Conservation (phyloP, 2,329 filamentous ascomycete species). For the Fusarium acutatum region DNA sequence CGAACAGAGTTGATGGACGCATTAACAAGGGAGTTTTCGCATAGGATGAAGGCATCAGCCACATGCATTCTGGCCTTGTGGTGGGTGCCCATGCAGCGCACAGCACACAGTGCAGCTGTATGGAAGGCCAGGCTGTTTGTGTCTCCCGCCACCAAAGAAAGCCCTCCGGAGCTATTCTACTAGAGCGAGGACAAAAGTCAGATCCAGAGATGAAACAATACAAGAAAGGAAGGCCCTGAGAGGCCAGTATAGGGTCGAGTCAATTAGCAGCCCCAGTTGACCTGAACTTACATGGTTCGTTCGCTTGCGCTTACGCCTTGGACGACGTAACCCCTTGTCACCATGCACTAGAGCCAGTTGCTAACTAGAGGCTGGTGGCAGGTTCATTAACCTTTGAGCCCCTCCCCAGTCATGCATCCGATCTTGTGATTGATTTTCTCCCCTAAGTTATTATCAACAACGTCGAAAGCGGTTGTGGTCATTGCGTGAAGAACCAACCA, state of each 20-base stretch:
- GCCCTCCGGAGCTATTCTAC: neutral
- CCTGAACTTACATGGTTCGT: conserved; percentile 1
- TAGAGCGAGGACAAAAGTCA: neutral
- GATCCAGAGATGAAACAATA: conserved; percentile 18
- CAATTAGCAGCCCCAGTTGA: conserved; percentile 6
- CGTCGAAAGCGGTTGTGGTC: conserved; percentile 3
- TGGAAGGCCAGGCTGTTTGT: neutral
- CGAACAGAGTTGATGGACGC: neutral
- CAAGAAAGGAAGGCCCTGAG: conserved; percentile 12
- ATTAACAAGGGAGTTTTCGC: conserved; percentile 3
- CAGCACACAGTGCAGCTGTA: neutral
- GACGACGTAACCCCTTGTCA: conserved; percentile 19
- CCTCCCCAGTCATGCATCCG: conserved; percentile 2
- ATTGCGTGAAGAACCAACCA: neutral
- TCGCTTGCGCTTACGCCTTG: conserved; percentile 10
- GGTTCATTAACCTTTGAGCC: conserved; percentile 25
- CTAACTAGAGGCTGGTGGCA: neutral
- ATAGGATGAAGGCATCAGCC: conserved; percentile 2
- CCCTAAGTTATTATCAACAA: neutral
- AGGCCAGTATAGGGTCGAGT: neutral
- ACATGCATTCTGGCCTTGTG: conserved; percentile 1
- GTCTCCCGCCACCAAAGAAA: conserved; percentile 14
- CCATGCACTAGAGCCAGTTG: conserved; percentile 17
- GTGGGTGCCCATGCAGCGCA: conserved; percentile 1
- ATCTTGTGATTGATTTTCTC: conserved; percentile 4